A percentile compares a stretch with the other conserved stretches of the same genome.
These are phyloP conservation scores for Chlorella sp. DNA, from an alignment of 139 green algal genomes.

Conservation along the genomic window DNA sequence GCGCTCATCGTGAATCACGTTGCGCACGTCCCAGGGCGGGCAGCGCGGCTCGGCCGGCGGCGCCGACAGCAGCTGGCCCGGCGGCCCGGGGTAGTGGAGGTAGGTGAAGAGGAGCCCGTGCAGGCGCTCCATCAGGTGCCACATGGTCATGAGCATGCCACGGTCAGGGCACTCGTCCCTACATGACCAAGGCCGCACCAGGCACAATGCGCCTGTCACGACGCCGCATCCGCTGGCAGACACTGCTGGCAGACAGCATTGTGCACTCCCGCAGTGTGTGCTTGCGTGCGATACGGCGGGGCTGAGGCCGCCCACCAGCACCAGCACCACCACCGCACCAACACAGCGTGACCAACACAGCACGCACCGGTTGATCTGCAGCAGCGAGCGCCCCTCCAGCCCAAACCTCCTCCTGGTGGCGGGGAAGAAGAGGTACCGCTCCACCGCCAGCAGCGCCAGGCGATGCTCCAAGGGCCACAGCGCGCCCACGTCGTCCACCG, in stretches of 20 bases:
- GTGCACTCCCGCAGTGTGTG: background rate
- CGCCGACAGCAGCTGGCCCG: slow-evolving; percentile 1
- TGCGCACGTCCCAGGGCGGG: slow-evolving; percentile 21
- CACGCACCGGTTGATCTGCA: slow-evolving; percentile 34
- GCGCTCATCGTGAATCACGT: slow-evolving; percentile 19
- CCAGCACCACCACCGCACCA: too few relatives aligned
- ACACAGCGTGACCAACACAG: background rate
- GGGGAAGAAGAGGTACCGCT: slow-evolving; percentile 92
- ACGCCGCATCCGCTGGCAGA: background rate
- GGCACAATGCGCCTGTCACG: background rate
- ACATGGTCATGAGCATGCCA: slow-evolving; percentile 41
- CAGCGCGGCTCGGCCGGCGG: slow-evolving; percentile 6
- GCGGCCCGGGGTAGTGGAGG: slow-evolving; percentile 1
- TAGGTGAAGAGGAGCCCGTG: slow-evolving; percentile 32
- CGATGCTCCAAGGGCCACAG: slow-evolving; percentile 65
- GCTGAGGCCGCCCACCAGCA: background rate
- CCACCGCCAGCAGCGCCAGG: slow-evolving; percentile 65
- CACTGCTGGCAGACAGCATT: background rate
- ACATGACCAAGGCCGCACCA: background rate
- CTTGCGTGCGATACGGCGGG: background rate
- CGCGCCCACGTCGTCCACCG: slow-evolving; percentile 83
- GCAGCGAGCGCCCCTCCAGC: slow-evolving; percentile 34
- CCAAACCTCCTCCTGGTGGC: slow-evolving; percentile 27
- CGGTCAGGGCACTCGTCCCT: slow-evolving; percentile 48
- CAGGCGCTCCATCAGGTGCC: slow-evolving; percentile 31